Percentiles rank a stretch among this genome's conserved stretches.
Evolutionary conservation across 768 basidiomycete species (phyloP).

Genomic region (Lyophyllum shimeji): DNA sequence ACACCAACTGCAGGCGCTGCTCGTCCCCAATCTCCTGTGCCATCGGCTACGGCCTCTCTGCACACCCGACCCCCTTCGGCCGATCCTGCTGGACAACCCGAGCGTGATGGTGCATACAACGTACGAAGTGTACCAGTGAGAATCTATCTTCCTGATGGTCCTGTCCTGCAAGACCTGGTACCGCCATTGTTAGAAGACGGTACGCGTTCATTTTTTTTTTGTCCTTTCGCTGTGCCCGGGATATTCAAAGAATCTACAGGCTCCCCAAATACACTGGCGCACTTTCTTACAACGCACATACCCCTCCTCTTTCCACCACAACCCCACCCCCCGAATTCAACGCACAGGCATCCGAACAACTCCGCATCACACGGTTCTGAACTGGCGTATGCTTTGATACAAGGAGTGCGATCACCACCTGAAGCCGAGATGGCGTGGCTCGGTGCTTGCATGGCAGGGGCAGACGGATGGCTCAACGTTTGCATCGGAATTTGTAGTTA

Average conservation of each 20-base stretch:
- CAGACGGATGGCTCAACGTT: conserved; percentile 94
- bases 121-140: conserved; percentile 88
- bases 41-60: conserved; percentile 55
- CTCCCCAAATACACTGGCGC: conserved; percentile 65
- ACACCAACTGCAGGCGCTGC: conserved; percentile 75
- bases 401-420: conserved; percentile 79
- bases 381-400: conserved; percentile 77
- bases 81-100: conserved; percentile 51
- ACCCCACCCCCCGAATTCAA: conserved; percentile 42
- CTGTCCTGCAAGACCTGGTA: conserved; percentile 87
- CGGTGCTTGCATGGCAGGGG: conserved; percentile 87
- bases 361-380: conserved; percentile 38
- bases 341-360: conserved; percentile 37
- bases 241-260: conserved; percentile 43
- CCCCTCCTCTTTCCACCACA: conserved; percentile 75
- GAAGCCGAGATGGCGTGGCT: conserved; percentile 95
- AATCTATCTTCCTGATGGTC: conserved; percentile 87
- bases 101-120: conserved; percentile 83
- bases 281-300: conserved; percentile 69
- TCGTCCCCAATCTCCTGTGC: conserved; percentile 57
- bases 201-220: conserved; percentile 32
- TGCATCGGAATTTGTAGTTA: conserved; percentile 63
- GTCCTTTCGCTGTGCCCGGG: background rate
- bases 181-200: conserved; percentile 80
- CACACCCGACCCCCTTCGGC: conserved; percentile 66